Evolutionary conservation across 305 asterid species (phyloP).

Genomic region (Fraxinus xanthoxyloides): DNA sequence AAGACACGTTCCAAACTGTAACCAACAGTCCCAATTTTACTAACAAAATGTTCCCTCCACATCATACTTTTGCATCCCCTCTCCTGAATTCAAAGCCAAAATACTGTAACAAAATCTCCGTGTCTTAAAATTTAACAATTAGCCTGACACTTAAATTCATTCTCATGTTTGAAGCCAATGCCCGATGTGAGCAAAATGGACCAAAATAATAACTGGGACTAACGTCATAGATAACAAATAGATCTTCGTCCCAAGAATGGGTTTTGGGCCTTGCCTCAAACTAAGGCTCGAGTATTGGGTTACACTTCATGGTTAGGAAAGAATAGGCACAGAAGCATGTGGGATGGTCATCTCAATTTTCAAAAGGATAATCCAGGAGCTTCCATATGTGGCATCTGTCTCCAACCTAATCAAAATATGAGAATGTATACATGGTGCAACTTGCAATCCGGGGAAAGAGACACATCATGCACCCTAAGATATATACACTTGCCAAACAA

Average conservation of each 20-base stretch:
- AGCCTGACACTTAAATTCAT: not conserved
- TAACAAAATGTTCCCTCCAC: not conserved
- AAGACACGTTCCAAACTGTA: not conserved
- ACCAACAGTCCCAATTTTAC: not conserved
- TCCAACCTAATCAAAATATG: not conserved
- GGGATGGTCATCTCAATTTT: not conserved
- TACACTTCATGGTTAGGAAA: not conserved
- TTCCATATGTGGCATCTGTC: not conserved
- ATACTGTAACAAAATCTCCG: not conserved
- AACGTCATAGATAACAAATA: not conserved
- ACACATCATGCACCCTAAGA: not conserved
- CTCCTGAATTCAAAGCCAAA: not conserved
- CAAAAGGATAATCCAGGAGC: not conserved
- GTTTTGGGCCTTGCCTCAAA: not conserved
- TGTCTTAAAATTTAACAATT: not conserved
- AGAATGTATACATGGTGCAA: not conserved
- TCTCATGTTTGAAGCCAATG: not conserved
- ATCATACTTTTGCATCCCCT: not conserved
- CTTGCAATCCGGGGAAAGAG: not conserved
- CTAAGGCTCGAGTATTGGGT: not conserved
- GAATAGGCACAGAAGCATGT: not conserved
- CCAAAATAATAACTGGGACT: not conserved
- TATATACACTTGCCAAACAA: not conserved
- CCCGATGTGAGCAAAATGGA: not conserved
- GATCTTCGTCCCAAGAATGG: not conserved